Percentiles rank a stretch among this genome's conserved stretches.
These are phyloP conservation scores for Tricholomella constricta DNA, from an alignment of 768 basidiomycete species.

Conservation along the genomic window DNA sequence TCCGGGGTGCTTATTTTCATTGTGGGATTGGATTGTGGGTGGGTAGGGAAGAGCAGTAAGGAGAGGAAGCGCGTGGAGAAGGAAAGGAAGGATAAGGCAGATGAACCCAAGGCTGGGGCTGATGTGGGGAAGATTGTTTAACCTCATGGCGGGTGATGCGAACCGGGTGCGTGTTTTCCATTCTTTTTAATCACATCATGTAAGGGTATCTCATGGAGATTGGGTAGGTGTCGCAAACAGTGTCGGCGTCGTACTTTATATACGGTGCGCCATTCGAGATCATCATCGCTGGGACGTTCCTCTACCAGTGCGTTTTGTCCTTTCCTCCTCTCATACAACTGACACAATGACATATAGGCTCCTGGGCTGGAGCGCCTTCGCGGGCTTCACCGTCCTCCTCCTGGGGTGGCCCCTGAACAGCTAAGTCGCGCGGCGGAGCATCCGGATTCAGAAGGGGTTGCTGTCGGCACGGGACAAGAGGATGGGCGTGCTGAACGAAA, in stretches of 20 bases:
- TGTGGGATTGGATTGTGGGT: neutral
- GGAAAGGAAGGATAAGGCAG: conserved; percentile 41
- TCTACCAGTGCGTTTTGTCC: conserved; percentile 65
- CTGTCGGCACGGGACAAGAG: conserved; percentile 69
- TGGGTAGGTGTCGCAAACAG: conserved; percentile 48
- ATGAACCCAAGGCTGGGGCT: conserved; percentile 73
- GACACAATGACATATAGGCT: conserved; percentile 42
- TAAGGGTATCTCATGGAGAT: neutral
- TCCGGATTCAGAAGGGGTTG: conserved; percentile 61
- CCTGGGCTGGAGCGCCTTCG: conserved; percentile 70
- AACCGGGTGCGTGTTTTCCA: conserved; percentile 56
- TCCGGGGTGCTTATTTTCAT: too few relatives aligned
- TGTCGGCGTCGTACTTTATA: conserved; percentile 61
- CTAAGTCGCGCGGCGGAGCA: conserved; percentile 57
- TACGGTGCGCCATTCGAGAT: conserved; percentile 83
- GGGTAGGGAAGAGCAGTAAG: conserved; percentile 5
- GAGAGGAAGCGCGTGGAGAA: conserved; percentile 38
- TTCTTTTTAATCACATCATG: conserved; percentile 1
- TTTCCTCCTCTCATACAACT: neutral
- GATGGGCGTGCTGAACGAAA: conserved; percentile 80
- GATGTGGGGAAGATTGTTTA: conserved; percentile 90
- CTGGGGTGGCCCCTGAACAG: conserved; percentile 77
- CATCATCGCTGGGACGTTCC: conserved; percentile 66
- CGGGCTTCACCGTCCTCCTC: conserved; percentile 67
- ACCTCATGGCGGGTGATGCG: conserved; percentile 83